Conservation (phyloP, 306 rosid species). For the Fragaria ananassa region DNA sequence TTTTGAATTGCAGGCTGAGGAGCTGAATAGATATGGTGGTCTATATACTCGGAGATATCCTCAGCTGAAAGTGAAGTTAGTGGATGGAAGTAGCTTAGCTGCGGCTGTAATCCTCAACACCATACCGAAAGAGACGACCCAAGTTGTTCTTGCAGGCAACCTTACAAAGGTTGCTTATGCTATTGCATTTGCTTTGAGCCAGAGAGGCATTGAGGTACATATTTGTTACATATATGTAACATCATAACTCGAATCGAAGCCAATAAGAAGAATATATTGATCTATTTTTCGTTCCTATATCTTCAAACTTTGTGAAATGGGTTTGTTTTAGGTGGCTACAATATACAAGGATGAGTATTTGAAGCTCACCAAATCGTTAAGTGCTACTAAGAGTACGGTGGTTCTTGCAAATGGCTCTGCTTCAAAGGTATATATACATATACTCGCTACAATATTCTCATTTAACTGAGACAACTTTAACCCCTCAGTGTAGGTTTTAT, state of each 20-base stretch:
- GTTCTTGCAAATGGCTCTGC: slow-evolving; percentile 31
- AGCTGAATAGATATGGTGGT: neutral
- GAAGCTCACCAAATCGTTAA: slow-evolving; percentile 35
- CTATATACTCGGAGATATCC: neutral
- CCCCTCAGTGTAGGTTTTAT: neutral
- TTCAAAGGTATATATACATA: slow-evolving; percentile 39
- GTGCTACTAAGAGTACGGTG: slow-evolving; percentile 23
- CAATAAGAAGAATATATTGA: neutral
- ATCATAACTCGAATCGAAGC: neutral
- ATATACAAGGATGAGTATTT: slow-evolving; percentile 32
- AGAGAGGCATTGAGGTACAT: slow-evolving; percentile 45
- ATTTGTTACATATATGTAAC: neutral
- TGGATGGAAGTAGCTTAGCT: neutral
- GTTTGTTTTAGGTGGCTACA: slow-evolving; percentile 35
- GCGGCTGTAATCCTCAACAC: slow-evolving; percentile 42
- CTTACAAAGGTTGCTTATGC: slow-evolving; percentile 58
- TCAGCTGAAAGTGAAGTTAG: neutral
- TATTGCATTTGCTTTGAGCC: slow-evolving; percentile 42
- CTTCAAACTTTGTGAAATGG: neutral
- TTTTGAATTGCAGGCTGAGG: neutral
- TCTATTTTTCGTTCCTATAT: neutral
- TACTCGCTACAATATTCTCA: neutral
- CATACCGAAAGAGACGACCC: slow-evolving; percentile 27
- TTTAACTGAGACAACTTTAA: neutral
- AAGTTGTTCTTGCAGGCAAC: slow-evolving; percentile 44